A percentile compares a stretch with the other conserved stretches of the same genome.
These are phyloP conservation scores for Rhizophagus clarus DNA, from an alignment of 192 early-diverging fungal genomes.

Conservation along the genomic window DNA sequence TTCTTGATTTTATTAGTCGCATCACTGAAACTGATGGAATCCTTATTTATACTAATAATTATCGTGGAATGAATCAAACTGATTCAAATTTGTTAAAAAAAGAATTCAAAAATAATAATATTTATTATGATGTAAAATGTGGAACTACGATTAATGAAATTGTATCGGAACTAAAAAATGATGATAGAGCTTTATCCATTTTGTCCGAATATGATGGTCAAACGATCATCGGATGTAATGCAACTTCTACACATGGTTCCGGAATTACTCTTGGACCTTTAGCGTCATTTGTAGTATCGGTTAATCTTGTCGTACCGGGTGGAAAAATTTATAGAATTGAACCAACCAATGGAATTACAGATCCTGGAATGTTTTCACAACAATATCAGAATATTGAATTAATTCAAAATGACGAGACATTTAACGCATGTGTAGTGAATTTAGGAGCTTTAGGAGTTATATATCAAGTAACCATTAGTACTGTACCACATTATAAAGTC, in stretches of 20 bases:
- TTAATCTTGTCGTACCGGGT: neutral
- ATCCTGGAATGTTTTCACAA: neutral
- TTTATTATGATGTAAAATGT: constrained; percentile 21
- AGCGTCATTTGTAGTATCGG: neutral
- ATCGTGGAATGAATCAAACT: neutral
- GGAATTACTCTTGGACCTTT: neutral
- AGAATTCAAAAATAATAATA: neutral
- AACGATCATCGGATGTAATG: neutral
- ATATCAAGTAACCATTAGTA: neutral
- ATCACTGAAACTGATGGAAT: neutral
- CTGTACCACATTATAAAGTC: neutral
- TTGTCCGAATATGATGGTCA: neutral
- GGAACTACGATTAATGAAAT: neutral
- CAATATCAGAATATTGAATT: neutral
- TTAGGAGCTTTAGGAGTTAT: constrained; percentile 1
- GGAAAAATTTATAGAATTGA: constrained; percentile 12
- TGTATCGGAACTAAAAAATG: neutral
- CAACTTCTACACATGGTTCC: constrained; percentile 4
- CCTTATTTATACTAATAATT: neutral
- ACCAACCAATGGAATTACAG: constrained; percentile 7
- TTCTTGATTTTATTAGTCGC: neutral
- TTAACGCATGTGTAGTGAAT: neutral
- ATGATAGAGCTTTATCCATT: constrained; percentile 5
- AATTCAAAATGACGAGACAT: constrained; percentile 12
- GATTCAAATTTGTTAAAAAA: neutral